Evolutionary conservation across 73 alveolate species (phyloP), one percentile per base, ranked within the genome.

Genomic region (Uronychia setigera): DNA sequence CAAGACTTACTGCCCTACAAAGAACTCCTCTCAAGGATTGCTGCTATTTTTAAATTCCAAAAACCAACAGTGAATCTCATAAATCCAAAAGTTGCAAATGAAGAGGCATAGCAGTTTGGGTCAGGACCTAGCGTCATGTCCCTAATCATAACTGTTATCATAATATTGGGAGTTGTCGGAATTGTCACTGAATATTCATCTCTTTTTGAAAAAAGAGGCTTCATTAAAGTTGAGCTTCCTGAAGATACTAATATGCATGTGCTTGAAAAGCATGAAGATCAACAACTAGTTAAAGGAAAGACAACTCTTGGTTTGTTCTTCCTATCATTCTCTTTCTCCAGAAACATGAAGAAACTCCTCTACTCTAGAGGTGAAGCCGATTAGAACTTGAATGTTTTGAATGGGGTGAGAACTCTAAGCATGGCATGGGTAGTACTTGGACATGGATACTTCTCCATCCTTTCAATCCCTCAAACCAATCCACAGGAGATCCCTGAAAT

Each of bases 401-500:
- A 88, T 74, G 91, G 89, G 31, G 86, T 82, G 11, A 58, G 94
- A 32, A 91, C 79, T 14, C 78, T 88, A 0, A 34, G 84, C 35
- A 87, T 87, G 33, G 80, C 83, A 11, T 87, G 93, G 93, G 91
- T 87, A 26, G 33, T 87, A 46, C 57, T 67, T 31, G 93, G 93
- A n/a, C 93, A 87, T 57, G 19, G 81, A 9, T 76, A 14, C 30
- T 28, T 33, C 31, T 29, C 59, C 59, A 30, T 74, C n/a, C 27
- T 80, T 5, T 26, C 19, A 27, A 33, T 31, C 9, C 76, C 92
- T 13, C 74, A 19, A 26, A 29, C 76, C n/a, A 79, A 67, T 74
- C 31, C 33, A 57, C 26, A 60, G 0, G 32, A 33, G n/a, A 19
- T 57, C 26, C 29, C 28, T 0, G 5, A 26, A 9, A 13, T 79